A percentile compares a stretch with the other conserved stretches of the same genome.
These are phyloP conservation scores for Babesia ovis DNA, from an alignment of 169 alveolate genomes.

Conservation along the genomic window DNA sequence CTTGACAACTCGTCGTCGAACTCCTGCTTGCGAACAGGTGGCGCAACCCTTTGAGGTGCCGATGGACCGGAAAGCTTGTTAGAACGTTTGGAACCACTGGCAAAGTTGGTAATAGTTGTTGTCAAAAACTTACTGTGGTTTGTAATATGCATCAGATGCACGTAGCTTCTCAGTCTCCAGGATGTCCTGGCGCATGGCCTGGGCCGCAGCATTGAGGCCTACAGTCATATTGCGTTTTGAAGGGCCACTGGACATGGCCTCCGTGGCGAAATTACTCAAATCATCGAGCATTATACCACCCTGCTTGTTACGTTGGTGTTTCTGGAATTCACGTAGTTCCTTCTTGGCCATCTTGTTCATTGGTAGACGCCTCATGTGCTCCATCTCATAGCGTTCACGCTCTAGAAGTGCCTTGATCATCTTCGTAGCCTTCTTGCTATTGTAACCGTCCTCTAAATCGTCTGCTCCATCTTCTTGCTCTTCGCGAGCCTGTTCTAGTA, in stretches of 20 bases:
- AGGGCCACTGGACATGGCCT: neutral
- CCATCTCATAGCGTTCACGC: slow-evolving; percentile 63
- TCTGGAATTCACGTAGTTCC: slow-evolving; percentile 27
- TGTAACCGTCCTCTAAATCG: neutral
- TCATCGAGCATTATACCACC: slow-evolving; percentile 40
- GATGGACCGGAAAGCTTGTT: neutral
- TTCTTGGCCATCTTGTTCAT: slow-evolving; percentile 58
- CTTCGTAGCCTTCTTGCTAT: slow-evolving; percentile 27
- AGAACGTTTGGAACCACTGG: neutral
- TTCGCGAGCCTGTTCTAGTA: slow-evolving; percentile 17
- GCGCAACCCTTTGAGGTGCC: neutral
- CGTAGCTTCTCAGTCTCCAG: slow-evolving; percentile 48
- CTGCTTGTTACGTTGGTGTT: slow-evolving; percentile 21
- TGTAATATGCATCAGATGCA: slow-evolving; percentile 20
- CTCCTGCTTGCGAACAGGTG: slow-evolving; percentile 5
- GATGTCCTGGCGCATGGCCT: slow-evolving; percentile 47
- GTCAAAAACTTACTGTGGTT: slow-evolving; percentile 12
- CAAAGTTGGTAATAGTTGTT: neutral
- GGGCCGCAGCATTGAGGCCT: slow-evolving; percentile 59
- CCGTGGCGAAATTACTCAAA: slow-evolving; percentile 28
- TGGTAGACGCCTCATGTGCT: slow-evolving; percentile 57
- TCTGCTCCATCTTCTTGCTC: slow-evolving; percentile 18
- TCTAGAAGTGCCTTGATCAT: slow-evolving; percentile 47
- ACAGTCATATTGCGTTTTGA: neutral
- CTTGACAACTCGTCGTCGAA: slow-evolving; percentile 30